Conservation (phyloP, 352 stramenopile species). For the Globisporangium abappressorium region DNA sequence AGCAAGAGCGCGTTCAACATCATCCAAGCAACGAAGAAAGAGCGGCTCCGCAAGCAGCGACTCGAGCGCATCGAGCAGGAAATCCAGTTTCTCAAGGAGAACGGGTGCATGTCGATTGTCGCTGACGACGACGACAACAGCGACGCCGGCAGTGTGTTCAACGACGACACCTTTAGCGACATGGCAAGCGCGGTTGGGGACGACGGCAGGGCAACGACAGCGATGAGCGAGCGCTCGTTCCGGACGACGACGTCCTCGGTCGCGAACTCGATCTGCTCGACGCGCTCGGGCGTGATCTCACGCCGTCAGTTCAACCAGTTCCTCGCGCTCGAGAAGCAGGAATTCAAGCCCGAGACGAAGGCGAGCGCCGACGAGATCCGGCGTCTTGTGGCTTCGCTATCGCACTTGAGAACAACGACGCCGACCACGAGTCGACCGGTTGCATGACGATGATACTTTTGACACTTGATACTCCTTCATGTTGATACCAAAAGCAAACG, state of each 20-base stretch:
- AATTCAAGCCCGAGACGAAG: slow-evolving; percentile 22
- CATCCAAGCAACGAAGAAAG: slow-evolving; percentile 43
- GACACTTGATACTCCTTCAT: not conserved
- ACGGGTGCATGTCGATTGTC: slow-evolving; percentile 43
- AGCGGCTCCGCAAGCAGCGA: slow-evolving; percentile 39
- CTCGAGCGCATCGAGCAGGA: slow-evolving; percentile 57
- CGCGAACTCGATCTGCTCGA: slow-evolving; percentile 46
- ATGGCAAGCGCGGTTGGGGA: slow-evolving; percentile 1
- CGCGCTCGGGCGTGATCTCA: slow-evolving; percentile 51
- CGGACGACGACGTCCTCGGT: slow-evolving; percentile 39
- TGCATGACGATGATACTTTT: not conserved
- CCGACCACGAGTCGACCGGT: slow-evolving; percentile 10
- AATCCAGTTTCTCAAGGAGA: slow-evolving; percentile 47
- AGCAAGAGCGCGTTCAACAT: slow-evolving; percentile 23
- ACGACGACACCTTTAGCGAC: slow-evolving; percentile 3
- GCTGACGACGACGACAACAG: slow-evolving; percentile 31
- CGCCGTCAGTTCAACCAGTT: slow-evolving; percentile 54
- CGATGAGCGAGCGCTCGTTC: slow-evolving; percentile 49
- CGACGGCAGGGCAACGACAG: slow-evolving; percentile 15
- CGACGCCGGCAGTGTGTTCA: slow-evolving; percentile 11
- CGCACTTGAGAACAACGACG: slow-evolving; percentile 8
- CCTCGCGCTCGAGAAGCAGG: slow-evolving; percentile 36
- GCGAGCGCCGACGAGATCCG: slow-evolving; percentile 49
- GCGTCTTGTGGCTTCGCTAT: slow-evolving; percentile 36
- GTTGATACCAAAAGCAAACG: not conserved